These are phyloP conservation scores for Sugiyamaella pinicola DNA, from an alignment of 1,139 yeast species.

Conservation along the genomic window DNA sequence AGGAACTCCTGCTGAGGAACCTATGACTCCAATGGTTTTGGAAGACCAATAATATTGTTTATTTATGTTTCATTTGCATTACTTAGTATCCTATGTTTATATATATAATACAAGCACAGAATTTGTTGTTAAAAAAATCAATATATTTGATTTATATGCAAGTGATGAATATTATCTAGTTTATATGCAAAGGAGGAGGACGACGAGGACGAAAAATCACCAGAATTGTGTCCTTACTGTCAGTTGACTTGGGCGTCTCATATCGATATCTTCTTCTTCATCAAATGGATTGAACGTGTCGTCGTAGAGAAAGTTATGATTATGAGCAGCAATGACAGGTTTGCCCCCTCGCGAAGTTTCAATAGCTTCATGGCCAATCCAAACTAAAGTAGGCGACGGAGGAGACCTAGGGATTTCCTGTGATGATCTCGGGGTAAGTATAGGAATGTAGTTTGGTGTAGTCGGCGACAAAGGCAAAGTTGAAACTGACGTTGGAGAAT, in stretches of 20 bases:
- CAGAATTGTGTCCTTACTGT: neutral
- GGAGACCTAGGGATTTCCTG: neutral
- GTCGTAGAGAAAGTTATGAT: neutral
- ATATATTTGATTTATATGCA: neutral
- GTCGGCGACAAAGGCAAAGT: neutral
- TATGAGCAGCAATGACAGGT: neutral
- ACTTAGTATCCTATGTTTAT: neutral
- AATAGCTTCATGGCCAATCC: slow-evolving; percentile 17
- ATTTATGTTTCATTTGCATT: neutral
- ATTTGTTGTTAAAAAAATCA: neutral
- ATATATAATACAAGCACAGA: no score
- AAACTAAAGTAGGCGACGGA: slow-evolving; percentile 2
- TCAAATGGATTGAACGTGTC: slow-evolving; percentile 15
- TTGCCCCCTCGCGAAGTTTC: slow-evolving; percentile 1
- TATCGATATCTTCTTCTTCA: slow-evolving; percentile 13
- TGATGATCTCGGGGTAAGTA: neutral
- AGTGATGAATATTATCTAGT: neutral
- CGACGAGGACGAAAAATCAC: neutral
- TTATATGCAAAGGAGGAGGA: neutral
- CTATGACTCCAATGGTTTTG: slow-evolving; percentile 32
- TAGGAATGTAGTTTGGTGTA: neutral
- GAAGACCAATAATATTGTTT: slow-evolving; percentile 17
- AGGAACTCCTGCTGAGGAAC: slow-evolving; percentile 28
- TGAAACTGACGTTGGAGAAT: neutral
- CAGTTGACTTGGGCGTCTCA: slow-evolving; percentile 1